Evolutionary conservation across 2,329 filamentous ascomycete species (phyloP).

Genomic region (Lachnellula occidentalis): DNA sequence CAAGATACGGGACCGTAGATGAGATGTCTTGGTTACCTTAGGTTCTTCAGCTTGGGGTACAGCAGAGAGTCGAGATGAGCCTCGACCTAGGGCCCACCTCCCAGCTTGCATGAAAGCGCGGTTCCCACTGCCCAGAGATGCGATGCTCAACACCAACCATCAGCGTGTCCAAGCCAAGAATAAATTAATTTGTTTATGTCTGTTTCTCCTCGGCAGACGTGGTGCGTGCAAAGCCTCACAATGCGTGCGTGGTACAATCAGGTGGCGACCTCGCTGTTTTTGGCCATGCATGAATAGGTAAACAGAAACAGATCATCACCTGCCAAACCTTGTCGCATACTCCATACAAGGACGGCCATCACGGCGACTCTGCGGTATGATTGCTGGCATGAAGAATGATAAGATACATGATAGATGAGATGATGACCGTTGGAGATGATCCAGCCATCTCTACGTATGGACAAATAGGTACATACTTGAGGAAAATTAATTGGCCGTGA

Average conservation of each 20-base stretch:
- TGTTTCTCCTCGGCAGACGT: background rate
- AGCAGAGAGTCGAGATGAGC: background rate
- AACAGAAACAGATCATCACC: background rate
- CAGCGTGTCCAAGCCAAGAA: background rate
- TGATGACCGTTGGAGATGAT: slow-evolving; percentile 3
- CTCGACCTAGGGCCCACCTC: background rate
- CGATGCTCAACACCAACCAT: background rate
- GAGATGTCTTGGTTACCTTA: too few relatives aligned
- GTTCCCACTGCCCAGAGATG: too few relatives aligned
- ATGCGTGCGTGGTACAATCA: background rate
- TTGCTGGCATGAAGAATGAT: background rate
- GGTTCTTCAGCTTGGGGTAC: background rate
- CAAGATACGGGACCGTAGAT: too few relatives aligned
- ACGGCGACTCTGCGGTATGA: background rate
- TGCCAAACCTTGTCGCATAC: background rate
- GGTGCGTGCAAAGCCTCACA: background rate
- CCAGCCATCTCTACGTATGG: slow-evolving; percentile 5
- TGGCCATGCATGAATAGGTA: slow-evolving; percentile 4
- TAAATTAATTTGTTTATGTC: background rate
- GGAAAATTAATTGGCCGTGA: slow-evolving; percentile 12
- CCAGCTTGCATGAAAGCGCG: background rate
- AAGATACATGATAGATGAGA: background rate
- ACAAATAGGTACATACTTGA: background rate
- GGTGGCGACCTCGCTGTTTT: background rate
- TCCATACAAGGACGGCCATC: background rate